phyloP scores from a whole-genome alignment of 306 rosid species.

The Elaeagnus macrophylla region DNA sequence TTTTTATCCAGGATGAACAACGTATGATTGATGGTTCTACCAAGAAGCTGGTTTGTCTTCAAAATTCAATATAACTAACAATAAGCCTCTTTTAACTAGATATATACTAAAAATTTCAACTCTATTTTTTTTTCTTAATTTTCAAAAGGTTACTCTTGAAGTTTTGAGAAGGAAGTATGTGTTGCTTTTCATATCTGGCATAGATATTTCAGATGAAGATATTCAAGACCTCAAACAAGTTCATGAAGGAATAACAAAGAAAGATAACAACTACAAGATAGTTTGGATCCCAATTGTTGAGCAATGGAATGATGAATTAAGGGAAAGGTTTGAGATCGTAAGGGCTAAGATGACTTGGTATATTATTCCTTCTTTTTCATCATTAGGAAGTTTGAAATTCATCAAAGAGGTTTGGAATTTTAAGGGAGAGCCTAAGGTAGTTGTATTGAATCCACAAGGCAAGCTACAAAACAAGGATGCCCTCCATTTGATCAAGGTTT shows the following conservation, averaged over 20 bases:
- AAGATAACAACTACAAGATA: constrained; percentile 13
- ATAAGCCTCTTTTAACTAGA: too few species aligned
- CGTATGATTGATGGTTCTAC: constrained; percentile 48
- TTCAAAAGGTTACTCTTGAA: constrained; percentile 51
- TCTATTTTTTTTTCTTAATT: not conserved
- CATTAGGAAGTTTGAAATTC: not conserved
- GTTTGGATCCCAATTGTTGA: constrained; percentile 33
- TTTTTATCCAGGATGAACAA: constrained; percentile 16
- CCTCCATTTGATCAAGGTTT: not conserved
- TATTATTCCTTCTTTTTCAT: not conserved
- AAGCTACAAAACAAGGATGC: not conserved
- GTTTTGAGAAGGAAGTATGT: constrained; percentile 57
- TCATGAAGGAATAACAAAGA: constrained; percentile 1
- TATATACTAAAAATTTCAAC: not conserved
- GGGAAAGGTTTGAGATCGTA: constrained; percentile 7
- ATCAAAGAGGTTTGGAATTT: not conserved
- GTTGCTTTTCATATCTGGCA: constrained; percentile 43
- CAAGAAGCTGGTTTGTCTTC: constrained; percentile 19
- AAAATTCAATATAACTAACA: not conserved
- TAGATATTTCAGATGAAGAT: constrained; percentile 42
- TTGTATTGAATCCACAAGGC: not conserved
- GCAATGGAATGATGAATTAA: constrained; percentile 1
- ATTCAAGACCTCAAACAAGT: constrained; percentile 8
- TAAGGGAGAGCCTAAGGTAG: not conserved
- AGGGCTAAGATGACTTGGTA: not conserved